phyloP scores from a whole-genome alignment of 2,329 filamentous ascomycete species.

The Annulohypoxylon truncatum region DNA sequence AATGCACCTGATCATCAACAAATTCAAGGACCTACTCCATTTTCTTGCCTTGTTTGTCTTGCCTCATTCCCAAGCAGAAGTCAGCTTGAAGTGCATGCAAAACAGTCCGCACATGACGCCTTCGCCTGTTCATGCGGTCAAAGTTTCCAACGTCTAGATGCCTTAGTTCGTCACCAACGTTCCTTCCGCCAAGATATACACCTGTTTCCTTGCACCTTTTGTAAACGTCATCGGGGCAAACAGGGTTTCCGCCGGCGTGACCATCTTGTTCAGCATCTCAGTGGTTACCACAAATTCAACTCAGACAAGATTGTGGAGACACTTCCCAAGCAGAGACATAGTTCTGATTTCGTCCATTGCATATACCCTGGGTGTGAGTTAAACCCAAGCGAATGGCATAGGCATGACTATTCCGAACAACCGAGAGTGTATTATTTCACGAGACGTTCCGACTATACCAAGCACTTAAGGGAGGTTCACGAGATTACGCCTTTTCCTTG shows the following conservation, averaged over 20 bases:
- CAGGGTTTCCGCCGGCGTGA: conserved; percentile 53
- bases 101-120: conserved; percentile 1
- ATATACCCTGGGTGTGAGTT: conserved; percentile 40
- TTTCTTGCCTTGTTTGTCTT: conserved; percentile 36
- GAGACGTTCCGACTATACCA: conserved; percentile 46
- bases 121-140: conserved; percentile 43
- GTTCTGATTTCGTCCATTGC: conserved; percentile 31
- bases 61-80: background rate
- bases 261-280: conserved; percentile 54
- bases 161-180: conserved; percentile 45
- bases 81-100: background rate
- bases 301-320: conserved; percentile 15
- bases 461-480: conserved; percentile 54
- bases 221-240: conserved; percentile 49
- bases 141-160: conserved; percentile 46
- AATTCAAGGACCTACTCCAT: background rate
- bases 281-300: conserved; percentile 52
- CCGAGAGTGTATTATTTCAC: conserved; percentile 37
- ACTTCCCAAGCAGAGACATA: background rate
- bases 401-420: no score
- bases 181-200: conserved; percentile 26
- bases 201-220: conserved; percentile 49
- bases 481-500: conserved; percentile 52
- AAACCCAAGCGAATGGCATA: no score
- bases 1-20: conserved; percentile 31